Conservation (phyloP, 2,329 filamentous ascomycete species). For the Camptophora hylomeconis region DNA sequence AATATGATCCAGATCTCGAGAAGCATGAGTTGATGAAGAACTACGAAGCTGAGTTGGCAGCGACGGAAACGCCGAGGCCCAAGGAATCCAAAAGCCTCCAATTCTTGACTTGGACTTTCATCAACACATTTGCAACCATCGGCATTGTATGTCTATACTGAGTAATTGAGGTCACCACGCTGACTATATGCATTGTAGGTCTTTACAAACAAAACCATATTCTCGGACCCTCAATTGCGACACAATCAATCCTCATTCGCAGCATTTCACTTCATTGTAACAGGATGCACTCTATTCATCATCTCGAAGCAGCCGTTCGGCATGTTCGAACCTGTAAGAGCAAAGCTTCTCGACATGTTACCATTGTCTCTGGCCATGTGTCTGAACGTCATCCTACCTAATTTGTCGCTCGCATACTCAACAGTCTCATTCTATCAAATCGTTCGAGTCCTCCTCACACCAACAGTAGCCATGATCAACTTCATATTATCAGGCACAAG, state of each 20-base stretch:
- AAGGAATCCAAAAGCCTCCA: too few relatives aligned
- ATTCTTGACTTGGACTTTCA: too few relatives aligned
- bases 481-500: conserved; percentile 45
- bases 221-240: conserved; percentile 48
- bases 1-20: too few relatives aligned
- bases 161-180: too few relatives aligned
- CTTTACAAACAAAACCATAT: conserved; percentile 59
- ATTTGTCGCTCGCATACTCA: conserved; percentile 54
- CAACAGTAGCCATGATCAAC: conserved; percentile 52
- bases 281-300: conserved; percentile 48
- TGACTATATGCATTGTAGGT: conserved; percentile 31
- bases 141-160: too few relatives aligned
- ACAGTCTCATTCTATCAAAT: conserved; percentile 60
- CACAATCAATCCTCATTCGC: conserved; percentile 53
- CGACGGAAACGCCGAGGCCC: too few relatives aligned
- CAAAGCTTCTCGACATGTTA: conserved; percentile 43
- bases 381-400: conserved; percentile 56
- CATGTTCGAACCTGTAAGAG: conserved; percentile 46
- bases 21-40: too few relatives aligned
- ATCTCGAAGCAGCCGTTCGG: conserved; percentile 46
- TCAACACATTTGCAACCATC: too few relatives aligned
- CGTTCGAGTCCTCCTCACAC: conserved; percentile 53
- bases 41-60: too few relatives aligned
- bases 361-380: conserved; percentile 56
- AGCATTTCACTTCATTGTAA: conserved; percentile 55